These are phyloP conservation scores for Phylloporus sp. DNA, from an alignment of 768 basidiomycete genomes.

Conservation along the genomic window DNA sequence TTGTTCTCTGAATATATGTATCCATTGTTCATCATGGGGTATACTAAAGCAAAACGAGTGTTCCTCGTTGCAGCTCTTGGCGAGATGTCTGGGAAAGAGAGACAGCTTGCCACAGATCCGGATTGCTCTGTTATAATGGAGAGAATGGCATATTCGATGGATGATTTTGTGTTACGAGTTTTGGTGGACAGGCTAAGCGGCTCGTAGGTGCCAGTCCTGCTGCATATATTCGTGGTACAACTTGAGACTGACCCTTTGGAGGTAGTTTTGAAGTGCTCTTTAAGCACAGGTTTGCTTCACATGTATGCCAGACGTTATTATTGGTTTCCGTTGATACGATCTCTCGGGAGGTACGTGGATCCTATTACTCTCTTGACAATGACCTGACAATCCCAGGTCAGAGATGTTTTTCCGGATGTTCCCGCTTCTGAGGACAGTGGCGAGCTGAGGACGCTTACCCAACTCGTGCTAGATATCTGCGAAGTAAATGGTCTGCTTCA, in stretches of 20 bases:
- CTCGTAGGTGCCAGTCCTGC: constrained; percentile 55
- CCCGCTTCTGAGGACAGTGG: constrained; percentile 50
- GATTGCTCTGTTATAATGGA: constrained; percentile 91
- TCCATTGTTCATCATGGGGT: neutral
- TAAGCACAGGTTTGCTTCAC: constrained; percentile 87
- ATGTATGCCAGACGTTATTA: constrained; percentile 90
- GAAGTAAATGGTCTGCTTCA: constrained; percentile 42
- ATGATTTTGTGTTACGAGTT: constrained; percentile 91
- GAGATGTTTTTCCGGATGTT: constrained; percentile 47
- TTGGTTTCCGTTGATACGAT: constrained; percentile 60
- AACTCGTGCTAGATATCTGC: constrained; percentile 58
- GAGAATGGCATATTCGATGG: constrained; percentile 88
- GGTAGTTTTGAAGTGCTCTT: constrained; percentile 57
- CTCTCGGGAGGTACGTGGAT: constrained; percentile 54
- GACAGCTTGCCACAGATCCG: constrained; percentile 85
- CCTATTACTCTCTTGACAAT: neutral
- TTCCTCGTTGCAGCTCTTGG: constrained; percentile 79
- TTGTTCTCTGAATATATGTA: neutral
- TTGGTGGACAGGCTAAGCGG: constrained; percentile 83
- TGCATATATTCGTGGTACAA: constrained; percentile 6
- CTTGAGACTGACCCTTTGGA: neutral
- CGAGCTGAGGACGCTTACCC: constrained; percentile 62
- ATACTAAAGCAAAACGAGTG: constrained; percentile 56
- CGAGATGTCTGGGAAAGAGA: constrained; percentile 86
- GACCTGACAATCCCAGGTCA: constrained; percentile 35